A percentile compares a stretch with the other conserved stretches of the same genome.
phyloP scores from a whole-genome alignment of 805 yeast species.

The Candida ovalis region DNA sequence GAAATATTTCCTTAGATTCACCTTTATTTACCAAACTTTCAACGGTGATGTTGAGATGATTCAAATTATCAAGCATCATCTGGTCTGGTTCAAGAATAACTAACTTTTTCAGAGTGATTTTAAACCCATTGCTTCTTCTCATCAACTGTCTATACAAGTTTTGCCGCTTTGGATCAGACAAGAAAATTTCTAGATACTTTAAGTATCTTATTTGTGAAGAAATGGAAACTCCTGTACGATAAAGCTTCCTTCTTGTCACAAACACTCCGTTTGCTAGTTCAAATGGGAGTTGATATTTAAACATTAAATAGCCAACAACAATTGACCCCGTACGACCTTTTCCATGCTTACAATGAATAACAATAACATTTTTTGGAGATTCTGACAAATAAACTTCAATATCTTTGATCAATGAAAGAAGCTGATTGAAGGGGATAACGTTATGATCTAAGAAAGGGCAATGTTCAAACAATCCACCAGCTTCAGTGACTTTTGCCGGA shows the following conservation, averaged over 20 bases:
- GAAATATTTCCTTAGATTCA: background rate
- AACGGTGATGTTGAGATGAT: background rate
- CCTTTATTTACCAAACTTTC: background rate
- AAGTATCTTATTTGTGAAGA: conserved; percentile 65
- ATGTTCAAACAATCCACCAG: conserved; percentile 33
- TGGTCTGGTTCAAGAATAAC: background rate
- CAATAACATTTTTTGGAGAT: conserved; percentile 40
- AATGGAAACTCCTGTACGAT: conserved; percentile 70
- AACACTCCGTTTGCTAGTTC: conserved; percentile 50
- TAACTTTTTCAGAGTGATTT: background rate
- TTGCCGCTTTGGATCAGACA: conserved; percentile 8
- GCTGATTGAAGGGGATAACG: conserved; percentile 59
- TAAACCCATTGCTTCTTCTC: background rate
- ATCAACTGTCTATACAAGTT: conserved; percentile 4
- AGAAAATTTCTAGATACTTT: conserved; percentile 39
- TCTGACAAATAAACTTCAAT: conserved; percentile 41
- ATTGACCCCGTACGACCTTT: conserved; percentile 88
- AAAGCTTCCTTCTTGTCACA: conserved; percentile 47
- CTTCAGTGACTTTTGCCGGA: conserved; percentile 32
- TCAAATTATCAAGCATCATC: background rate
- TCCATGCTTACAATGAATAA: conserved; percentile 86
- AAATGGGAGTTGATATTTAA: conserved; percentile 32
- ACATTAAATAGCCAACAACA: conserved; percentile 67
- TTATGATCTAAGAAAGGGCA: conserved; percentile 75
- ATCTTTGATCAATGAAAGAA: conserved; percentile 41